A percentile compares a stretch with the other conserved stretches of the same genome.
phyloP scores from a whole-genome alignment of 2,329 filamentous ascomycete genomes.

The Aspergillus tamarii region DNA sequence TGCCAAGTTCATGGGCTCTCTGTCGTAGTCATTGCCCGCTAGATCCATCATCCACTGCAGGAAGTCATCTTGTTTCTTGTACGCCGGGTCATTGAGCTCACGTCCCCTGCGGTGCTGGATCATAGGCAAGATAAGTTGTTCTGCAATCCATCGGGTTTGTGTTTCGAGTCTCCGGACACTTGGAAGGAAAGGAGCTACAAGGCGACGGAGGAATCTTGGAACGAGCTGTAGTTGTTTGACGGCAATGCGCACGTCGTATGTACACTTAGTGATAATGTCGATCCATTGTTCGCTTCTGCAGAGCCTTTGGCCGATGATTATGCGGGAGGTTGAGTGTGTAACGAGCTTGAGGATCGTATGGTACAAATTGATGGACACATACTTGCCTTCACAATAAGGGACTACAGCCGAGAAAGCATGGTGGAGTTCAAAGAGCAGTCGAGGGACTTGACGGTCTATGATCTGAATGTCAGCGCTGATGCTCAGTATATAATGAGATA shows the following conservation, averaged over 20 bases:
- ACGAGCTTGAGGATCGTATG: constrained; percentile 38
- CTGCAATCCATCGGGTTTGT: constrained; percentile 33
- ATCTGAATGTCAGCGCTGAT: background rate
- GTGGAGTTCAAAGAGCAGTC: constrained; percentile 30
- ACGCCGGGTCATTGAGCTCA: constrained; percentile 21
- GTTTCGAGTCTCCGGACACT: constrained; percentile 35
- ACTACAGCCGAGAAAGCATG: constrained; percentile 28
- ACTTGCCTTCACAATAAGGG: constrained; percentile 32
- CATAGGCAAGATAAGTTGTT: constrained; percentile 38
- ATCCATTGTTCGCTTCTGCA: constrained; percentile 46
- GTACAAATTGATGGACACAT: constrained; percentile 28
- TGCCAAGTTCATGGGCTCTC: constrained; percentile 26
- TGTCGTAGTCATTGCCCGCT: constrained; percentile 25
- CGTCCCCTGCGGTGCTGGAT: constrained; percentile 33
- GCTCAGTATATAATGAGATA: background rate
- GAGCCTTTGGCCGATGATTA: constrained; percentile 44
- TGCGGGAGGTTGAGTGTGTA: constrained; percentile 43
- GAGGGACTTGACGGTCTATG: constrained; percentile 29
- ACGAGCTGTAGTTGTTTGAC: constrained; percentile 36
- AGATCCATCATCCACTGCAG: constrained; percentile 39
- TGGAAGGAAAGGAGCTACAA: constrained; percentile 40
- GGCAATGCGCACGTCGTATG: constrained; percentile 38
- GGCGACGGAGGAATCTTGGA: constrained; percentile 37
- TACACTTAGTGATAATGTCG: constrained; percentile 36
- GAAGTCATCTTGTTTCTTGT: constrained; percentile 34